phyloP scores from a whole-genome alignment of 225 moss, liverwort and hornwort genomes.

The Takakia lepidozioides region DNA sequence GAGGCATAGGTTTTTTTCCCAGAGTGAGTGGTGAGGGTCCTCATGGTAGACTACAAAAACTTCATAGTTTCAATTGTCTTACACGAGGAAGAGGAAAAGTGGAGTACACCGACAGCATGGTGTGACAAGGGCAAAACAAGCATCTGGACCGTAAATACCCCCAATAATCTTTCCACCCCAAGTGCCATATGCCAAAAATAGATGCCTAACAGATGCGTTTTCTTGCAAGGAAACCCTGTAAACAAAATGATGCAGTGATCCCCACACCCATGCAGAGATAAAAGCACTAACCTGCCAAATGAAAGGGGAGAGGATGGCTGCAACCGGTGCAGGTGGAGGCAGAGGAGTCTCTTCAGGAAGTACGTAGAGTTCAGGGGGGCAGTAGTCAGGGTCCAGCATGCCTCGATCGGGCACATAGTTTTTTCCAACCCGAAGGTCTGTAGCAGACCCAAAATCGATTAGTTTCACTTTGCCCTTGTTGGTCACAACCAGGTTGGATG shows the following conservation, averaged over 20 bases:
- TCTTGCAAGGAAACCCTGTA: background rate
- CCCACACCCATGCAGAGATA: too few relatives aligned
- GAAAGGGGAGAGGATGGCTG: slow-evolving; percentile 74
- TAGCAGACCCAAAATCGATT: slow-evolving; percentile 85
- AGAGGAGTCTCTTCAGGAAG: slow-evolving; percentile 74
- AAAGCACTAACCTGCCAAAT: slow-evolving; percentile 55
- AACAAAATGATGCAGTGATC: background rate
- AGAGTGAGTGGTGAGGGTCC: too few relatives aligned
- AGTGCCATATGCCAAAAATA: too few relatives aligned
- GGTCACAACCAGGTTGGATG: slow-evolving; percentile 86
- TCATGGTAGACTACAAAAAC: too few relatives aligned
- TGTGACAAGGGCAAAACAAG: too few relatives aligned
- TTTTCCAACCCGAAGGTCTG: slow-evolving; percentile 81
- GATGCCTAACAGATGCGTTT: too few relatives aligned
- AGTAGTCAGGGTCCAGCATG: slow-evolving; percentile 93
- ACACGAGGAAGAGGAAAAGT: too few relatives aligned
- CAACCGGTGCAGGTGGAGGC: slow-evolving; percentile 68
- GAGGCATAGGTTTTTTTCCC: too few relatives aligned
- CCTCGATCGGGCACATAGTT: slow-evolving; percentile 79
- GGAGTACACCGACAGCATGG: too few relatives aligned
- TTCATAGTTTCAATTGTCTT: too few relatives aligned
- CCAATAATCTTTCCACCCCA: too few relatives aligned
- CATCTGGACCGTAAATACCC: too few relatives aligned
- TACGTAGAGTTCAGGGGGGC: slow-evolving; percentile 87
- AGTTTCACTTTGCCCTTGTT: slow-evolving; percentile 74